phyloP scores from a whole-genome alignment of 164 flowering plant species.

The Vitis amurensis region DNA sequence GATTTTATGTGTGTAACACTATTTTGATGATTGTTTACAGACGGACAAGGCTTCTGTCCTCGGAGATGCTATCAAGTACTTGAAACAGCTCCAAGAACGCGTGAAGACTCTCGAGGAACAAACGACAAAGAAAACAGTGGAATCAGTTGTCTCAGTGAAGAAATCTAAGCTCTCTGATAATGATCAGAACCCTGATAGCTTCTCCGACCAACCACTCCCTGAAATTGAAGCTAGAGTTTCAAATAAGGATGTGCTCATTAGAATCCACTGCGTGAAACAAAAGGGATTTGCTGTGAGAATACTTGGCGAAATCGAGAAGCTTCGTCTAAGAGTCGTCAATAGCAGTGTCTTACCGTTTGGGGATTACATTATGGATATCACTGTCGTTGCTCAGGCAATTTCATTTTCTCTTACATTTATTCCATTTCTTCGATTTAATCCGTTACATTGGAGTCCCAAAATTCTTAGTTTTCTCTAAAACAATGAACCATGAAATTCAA shows the following conservation, averaged over 20 bases:
- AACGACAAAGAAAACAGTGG: constrained; percentile 16
- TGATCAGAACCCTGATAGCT: constrained; percentile 21
- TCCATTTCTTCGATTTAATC: too few relatives aligned
- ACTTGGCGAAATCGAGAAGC: constrained; percentile 41
- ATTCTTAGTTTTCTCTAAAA: too few relatives aligned
- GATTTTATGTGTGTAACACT: too few relatives aligned
- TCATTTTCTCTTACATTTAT: background rate
- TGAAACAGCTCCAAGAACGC: constrained; percentile 40
- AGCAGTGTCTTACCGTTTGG: constrained; percentile 45
- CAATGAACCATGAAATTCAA: too few relatives aligned
- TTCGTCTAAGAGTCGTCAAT: constrained; percentile 31
- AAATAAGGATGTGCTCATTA: constrained; percentile 36
- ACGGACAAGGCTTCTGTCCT: constrained; percentile 48
- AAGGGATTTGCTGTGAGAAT: constrained; percentile 28
- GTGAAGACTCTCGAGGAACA: constrained; percentile 36
- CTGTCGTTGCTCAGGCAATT: constrained; percentile 52
- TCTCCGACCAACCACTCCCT: constrained; percentile 27
- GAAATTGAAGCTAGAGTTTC: constrained; percentile 54
- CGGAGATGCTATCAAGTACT: constrained; percentile 37
- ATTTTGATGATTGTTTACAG: constrained; percentile 15
- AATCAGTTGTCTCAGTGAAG: constrained; percentile 24
- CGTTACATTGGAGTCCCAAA: too few relatives aligned
- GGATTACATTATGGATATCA: constrained; percentile 31
- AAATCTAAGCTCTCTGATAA: constrained; percentile 22
- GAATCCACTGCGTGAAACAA: constrained; percentile 42